Evolutionary conservation across 257 asterid genomes (phyloP), one percentile per base, ranked within the genome.

Genomic region (Jacaranda copaia): DNA sequence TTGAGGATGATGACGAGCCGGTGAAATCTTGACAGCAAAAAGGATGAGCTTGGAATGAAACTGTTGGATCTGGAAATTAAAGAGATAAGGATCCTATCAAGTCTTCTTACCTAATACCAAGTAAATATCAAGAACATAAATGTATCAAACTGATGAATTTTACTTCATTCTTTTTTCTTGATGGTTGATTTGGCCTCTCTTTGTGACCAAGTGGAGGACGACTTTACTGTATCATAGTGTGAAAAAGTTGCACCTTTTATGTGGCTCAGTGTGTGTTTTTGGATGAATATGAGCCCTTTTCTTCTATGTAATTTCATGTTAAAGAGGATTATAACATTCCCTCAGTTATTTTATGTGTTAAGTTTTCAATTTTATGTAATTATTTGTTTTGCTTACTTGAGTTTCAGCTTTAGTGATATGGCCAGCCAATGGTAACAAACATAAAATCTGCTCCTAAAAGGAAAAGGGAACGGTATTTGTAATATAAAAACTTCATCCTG

Each of bases 1-100:
- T 90, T 66, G 96, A 90, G 78, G 96, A 90, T 69, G 96, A 90
- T 38, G 96, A 90, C 43, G 81, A 81, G 76, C 84, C 84, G 40
- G 78, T 64, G 73, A 77, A 82, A 71, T 76, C 77, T 78, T 79
- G 93, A 90, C 68, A 3, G 55, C 25, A 36, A 25, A 49, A 13
- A 66, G 39, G 49, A 59, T 67, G 79, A 68, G 69, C 73, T 56
- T 2, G 45, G 59, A 51, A 46, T 20, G 43, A 36, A 42, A 10
- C 9, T 11, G 55, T 49, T 72, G 74, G 63, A 63, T 51, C 14
- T 62, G 74, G 59, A 36, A 55, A 25, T 35, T 8, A 32, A 35
- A 15, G 79, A 51, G 39, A 11, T 64, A 32, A 10, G 12, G 13
- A 39, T 39, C 52, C 40, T 5, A 39, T 9, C 40, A 43, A 45